Conservation (phyloP, 2,329 filamentous ascomycete genomes). For the Hymenoscyphus repandus region DNA sequence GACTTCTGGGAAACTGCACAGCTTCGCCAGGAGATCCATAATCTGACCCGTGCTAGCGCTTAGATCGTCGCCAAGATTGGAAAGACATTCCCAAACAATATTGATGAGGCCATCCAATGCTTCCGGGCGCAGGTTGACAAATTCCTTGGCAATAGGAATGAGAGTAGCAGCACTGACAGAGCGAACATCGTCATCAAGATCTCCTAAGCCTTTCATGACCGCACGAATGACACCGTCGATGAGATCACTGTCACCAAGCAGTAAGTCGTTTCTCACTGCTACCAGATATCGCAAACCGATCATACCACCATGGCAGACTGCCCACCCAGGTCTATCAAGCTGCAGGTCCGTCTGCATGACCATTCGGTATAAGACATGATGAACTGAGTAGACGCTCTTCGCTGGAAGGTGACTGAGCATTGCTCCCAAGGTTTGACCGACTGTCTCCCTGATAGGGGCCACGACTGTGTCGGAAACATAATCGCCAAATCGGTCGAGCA, state of each 20-base stretch:
- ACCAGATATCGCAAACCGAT: conserved; percentile 93
- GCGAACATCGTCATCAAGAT: conserved; percentile 90
- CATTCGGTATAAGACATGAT: conserved; percentile 78
- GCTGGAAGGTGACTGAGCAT: conserved; percentile 78
- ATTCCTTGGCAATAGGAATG: conserved; percentile 92
- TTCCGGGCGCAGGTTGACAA: conserved; percentile 75
- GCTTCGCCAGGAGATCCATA: conserved; percentile 94
- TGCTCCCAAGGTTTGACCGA: conserved; percentile 88
- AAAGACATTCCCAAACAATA: conserved; percentile 96
- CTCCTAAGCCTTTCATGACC: conserved; percentile 90
- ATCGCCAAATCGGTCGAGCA: conserved; percentile 95
- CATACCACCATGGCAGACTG: conserved; percentile 97
- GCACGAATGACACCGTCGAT: conserved; percentile 90
- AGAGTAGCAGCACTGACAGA: conserved; percentile 96
- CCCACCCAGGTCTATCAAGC: conserved; percentile 74
- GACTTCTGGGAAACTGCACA: conserved; percentile 91
- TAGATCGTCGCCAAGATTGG: conserved; percentile 92
- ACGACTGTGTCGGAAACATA: conserved; percentile 97
- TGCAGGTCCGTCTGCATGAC: conserved; percentile 85
- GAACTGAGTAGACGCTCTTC: conserved; percentile 76
- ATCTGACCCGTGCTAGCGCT: conserved; percentile 97
- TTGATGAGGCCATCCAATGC: conserved; percentile 79
- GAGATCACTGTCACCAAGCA: conserved; percentile 76
- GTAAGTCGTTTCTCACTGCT: conserved; percentile 85
- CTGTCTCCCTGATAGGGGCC: conserved; percentile 90